Percentiles rank a stretch among this genome's conserved stretches.
These are phyloP conservation scores for Aspergillus avenaceus DNA, from an alignment of 495 filamentous ascomycete genomes.

Conservation along the genomic window DNA sequence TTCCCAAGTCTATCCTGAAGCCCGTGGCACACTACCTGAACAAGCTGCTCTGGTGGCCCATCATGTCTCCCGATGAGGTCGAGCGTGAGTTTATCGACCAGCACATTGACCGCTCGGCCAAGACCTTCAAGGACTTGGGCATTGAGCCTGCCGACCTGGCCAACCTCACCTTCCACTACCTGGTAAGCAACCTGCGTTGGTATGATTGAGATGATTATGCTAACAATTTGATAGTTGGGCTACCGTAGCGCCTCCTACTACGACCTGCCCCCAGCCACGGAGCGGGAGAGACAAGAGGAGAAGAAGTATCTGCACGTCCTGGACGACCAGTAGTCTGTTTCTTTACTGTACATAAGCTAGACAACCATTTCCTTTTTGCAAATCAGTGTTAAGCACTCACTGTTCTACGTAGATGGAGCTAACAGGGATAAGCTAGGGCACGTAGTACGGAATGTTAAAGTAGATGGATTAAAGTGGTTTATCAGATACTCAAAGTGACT, in stretches of 20 bases:
- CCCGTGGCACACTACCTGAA: conserved; percentile 68
- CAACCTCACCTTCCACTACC: conserved; percentile 82
- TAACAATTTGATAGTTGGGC: conserved; percentile 56
- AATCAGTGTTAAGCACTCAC: no score
- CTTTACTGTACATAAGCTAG: conserved; percentile 42
- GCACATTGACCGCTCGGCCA: conserved; percentile 81
- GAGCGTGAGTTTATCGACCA: conserved; percentile 95
- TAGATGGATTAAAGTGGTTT: no score
- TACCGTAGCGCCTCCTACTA: conserved; percentile 81
- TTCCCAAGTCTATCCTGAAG: conserved; percentile 77
- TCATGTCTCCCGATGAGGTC: conserved; percentile 77
- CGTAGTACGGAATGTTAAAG: no score
- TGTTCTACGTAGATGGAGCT: no score
- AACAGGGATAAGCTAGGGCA: no score
- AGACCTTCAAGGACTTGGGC: conserved; percentile 91
- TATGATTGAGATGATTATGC: conserved; percentile 18
- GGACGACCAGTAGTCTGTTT: conserved; percentile 69
- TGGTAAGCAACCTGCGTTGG: conserved; percentile 56
- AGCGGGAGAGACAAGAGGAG: conserved; percentile 91
- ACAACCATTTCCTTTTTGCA: conserved; percentile 34
- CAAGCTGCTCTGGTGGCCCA: conserved; percentile 81
- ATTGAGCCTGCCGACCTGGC: conserved; percentile 81
- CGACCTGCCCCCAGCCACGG: conserved; percentile 89
- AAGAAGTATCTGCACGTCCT: conserved; percentile 94
- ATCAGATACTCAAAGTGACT: no score